phyloP scores from a whole-genome alignment of 2,329 filamentous ascomycete genomes.

The Didymella segeticola region DNA sequence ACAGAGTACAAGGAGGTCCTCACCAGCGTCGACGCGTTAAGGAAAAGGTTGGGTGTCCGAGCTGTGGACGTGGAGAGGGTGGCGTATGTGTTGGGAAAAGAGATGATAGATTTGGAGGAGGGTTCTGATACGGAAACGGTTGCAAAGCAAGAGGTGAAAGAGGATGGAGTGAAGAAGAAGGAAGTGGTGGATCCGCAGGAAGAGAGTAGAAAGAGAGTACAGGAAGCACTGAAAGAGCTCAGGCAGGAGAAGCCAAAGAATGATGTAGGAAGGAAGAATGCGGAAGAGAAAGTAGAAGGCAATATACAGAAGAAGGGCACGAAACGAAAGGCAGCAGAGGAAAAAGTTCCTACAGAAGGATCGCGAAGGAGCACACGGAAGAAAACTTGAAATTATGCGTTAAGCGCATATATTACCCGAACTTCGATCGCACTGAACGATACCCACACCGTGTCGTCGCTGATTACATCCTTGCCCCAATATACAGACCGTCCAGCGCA shows the following conservation, averaged over 20 bases:
- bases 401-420: too few species aligned
- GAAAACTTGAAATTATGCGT: constrained; percentile 22
- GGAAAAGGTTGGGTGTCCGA: constrained; percentile 39
- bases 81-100: constrained; percentile 70
- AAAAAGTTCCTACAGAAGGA: constrained; percentile 22
- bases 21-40: constrained; percentile 38
- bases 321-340: constrained; percentile 33
- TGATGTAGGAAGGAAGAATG: too few species aligned
- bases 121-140: neutral
- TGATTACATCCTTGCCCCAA: too few species aligned
- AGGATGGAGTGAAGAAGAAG: constrained; percentile 6
- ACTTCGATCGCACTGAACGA: too few species aligned
- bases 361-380: constrained; percentile 36
- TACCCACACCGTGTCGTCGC: too few species aligned
- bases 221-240: neutral
- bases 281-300: neutral
- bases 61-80: constrained; percentile 73
- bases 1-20: constrained; percentile 72
- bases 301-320: constrained; percentile 19
- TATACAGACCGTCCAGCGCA: too few species aligned
- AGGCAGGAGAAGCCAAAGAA: neutral
- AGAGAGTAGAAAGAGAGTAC: neutral
- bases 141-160: constrained; percentile 29
- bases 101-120: constrained; percentile 23
- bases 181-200: neutral